Evolutionary conservation across 75 land plant genomes (phyloP).

Genomic region (Picea sitchensis): DNA sequence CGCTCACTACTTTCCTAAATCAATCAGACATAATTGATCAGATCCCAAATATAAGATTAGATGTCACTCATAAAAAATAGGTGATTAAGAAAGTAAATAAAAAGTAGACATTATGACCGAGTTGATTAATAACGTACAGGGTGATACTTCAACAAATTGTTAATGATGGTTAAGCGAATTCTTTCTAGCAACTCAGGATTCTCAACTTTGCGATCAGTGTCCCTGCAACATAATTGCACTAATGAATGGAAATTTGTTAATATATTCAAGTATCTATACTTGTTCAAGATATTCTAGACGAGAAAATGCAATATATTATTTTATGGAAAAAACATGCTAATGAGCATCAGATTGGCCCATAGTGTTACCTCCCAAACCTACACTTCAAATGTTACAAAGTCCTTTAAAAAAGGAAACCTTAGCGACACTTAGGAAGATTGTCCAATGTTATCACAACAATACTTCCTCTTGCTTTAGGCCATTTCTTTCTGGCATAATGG

Average conservation of each 20-base stretch:
- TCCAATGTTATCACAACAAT: too few relatives aligned
- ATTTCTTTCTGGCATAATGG: too few relatives aligned
- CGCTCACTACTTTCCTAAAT: slow-evolving; percentile 86
- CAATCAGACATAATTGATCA: neutral
- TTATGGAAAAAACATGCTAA: neutral
- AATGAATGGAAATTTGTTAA: neutral
- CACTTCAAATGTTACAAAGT: too few relatives aligned
- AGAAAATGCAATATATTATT: neutral
- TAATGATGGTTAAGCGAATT: slow-evolving; percentile 88
- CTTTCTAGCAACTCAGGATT: slow-evolving; percentile 87
- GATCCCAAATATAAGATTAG: neutral
- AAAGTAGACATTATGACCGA: neutral
- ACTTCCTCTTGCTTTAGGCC: too few relatives aligned
- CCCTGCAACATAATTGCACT: slow-evolving; percentile 24
- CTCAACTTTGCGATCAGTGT: slow-evolving; percentile 83
- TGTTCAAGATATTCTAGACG: neutral
- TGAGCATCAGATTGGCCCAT: neutral
- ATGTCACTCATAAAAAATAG: neutral
- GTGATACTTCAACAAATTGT: slow-evolving; percentile 89
- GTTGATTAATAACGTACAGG: slow-evolving; percentile 54
- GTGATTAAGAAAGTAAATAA: neutral
- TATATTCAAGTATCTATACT: neutral
- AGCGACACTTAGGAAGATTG: too few relatives aligned
- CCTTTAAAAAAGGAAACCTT: too few relatives aligned
- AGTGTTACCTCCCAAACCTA: too few relatives aligned